A percentile compares a stretch with the other conserved stretches of the same genome.
Evolutionary conservation across 2,329 filamentous ascomycete genomes (phyloP).

Genomic region (Phoma sp.): DNA sequence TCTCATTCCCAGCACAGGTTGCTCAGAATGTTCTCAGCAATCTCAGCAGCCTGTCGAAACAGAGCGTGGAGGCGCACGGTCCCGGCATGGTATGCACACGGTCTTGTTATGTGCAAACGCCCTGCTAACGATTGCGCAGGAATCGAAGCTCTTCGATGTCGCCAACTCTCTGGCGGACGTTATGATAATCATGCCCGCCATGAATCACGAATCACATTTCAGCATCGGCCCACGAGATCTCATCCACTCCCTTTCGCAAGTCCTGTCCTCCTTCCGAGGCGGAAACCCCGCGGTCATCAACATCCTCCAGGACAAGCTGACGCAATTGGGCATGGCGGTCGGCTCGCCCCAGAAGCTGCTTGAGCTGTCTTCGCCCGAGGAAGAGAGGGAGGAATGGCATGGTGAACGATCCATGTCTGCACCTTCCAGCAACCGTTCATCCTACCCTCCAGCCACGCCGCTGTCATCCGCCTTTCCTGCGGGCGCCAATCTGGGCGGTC

Average conservation of each 20-base stretch:
- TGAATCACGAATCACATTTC: conserved; percentile 42
- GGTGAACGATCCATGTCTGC: conserved; percentile 25
- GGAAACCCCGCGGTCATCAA: conserved; percentile 44
- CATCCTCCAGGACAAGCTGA: conserved; percentile 43
- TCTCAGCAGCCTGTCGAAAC: conserved; percentile 37
- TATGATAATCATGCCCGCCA: conserved; percentile 45
- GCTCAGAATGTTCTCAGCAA: conserved; percentile 42
- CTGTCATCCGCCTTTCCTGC: conserved; percentile 2
- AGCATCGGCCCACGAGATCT: conserved; percentile 42
- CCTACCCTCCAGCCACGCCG: conserved; percentile 1
- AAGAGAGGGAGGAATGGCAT: conserved; percentile 38
- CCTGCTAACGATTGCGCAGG: conserved; percentile 22
- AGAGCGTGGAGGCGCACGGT: conserved; percentile 45
- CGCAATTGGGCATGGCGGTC: conserved; percentile 32
- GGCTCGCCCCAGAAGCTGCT: conserved; percentile 40
- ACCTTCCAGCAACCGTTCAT: conserved; percentile 23
- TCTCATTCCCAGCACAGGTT: conserved; percentile 44
- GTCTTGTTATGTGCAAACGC: no score
- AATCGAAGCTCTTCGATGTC: conserved; percentile 46
- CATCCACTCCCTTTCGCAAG: conserved; percentile 40
- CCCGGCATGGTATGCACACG: conserved; percentile 42
- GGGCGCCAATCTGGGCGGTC: conserved; percentile 1
- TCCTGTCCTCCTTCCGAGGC: conserved; percentile 40
- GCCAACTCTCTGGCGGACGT: conserved; percentile 46
- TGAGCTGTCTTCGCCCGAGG: conserved; percentile 41